Evolutionary conservation across 2,329 filamentous ascomycete species (phyloP).

Genomic region (Xylariales sp.): DNA sequence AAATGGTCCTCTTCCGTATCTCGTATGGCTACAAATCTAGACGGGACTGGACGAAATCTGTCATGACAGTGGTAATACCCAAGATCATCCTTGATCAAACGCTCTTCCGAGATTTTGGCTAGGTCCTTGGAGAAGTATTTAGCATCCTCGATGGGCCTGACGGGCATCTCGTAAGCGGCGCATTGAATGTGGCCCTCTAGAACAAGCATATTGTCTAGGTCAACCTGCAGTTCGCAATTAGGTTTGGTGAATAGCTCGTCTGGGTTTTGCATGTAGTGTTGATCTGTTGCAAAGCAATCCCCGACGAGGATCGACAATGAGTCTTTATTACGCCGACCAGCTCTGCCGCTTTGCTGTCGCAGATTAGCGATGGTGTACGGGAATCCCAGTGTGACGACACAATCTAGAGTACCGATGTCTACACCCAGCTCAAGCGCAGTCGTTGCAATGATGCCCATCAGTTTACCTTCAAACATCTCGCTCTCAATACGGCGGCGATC

Average conservation of each 20-base stretch:
- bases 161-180: slow-evolving; percentile 90
- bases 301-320: slow-evolving; percentile 86
- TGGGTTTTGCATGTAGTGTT: slow-evolving; percentile 96
- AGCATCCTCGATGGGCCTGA: slow-evolving; percentile 69
- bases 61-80: slow-evolving; percentile 90
- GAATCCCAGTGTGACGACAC: slow-evolving; percentile 89
- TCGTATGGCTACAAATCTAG: slow-evolving; percentile 78
- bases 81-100: slow-evolving; percentile 66
- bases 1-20: slow-evolving; percentile 90
- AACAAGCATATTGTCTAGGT: slow-evolving; percentile 86
- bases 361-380: slow-evolving; percentile 94
- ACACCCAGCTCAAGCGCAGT: slow-evolving; percentile 90
- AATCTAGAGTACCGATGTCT: slow-evolving; percentile 90
- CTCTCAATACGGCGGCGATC: slow-evolving; percentile 84
- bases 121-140: slow-evolving; percentile 77
- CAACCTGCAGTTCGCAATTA: slow-evolving; percentile 83
- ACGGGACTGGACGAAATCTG: slow-evolving; percentile 80
- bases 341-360: slow-evolving; percentile 88
- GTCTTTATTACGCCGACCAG: slow-evolving; percentile 87
- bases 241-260: slow-evolving; percentile 90
- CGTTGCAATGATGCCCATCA: slow-evolving; percentile 90
- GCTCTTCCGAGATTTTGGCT: slow-evolving; percentile 63
- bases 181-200: slow-evolving; percentile 94
- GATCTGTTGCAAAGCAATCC: slow-evolving; percentile 84
- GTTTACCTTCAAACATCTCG: slow-evolving; percentile 95